Evolutionary conservation across 176 grass and related monocot species (phyloP).

Genomic region (Musa troglodytarum): DNA sequence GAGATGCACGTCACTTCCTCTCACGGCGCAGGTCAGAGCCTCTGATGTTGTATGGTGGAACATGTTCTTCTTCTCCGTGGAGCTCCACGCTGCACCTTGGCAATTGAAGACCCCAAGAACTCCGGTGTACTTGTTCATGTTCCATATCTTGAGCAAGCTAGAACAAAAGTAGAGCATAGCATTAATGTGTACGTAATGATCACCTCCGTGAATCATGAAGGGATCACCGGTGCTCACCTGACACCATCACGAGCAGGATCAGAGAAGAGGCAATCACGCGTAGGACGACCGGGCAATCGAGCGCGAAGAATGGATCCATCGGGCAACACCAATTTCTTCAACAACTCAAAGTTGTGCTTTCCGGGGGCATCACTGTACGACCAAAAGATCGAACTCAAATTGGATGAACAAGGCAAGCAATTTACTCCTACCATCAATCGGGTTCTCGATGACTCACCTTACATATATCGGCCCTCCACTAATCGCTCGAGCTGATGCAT

Average conservation of each 20-base stretch:
- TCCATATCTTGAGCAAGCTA: constrained; percentile 97
- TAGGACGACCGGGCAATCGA: constrained; percentile 62
- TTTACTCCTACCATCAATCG: background rate
- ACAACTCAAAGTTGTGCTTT: constrained; percentile 78
- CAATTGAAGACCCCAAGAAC: constrained; percentile 90
- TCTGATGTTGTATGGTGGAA: constrained; percentile 52
- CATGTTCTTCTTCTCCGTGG: constrained; percentile 71
- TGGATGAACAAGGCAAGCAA: background rate
- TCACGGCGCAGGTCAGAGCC: constrained; percentile 47
- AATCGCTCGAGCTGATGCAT: constrained; percentile 79
- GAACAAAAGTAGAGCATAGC: background rate
- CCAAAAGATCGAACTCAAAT: background rate
- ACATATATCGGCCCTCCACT: constrained; percentile 86
- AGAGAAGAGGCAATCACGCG: constrained; percentile 72
- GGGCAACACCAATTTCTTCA: constrained; percentile 83
- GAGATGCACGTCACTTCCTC: constrained; percentile 54
- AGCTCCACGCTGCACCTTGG: constrained; percentile 94
- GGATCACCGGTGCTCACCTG: constrained; percentile 28
- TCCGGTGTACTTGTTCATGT: constrained; percentile 92
- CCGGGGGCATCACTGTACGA: constrained; percentile 66
- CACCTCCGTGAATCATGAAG: background rate
- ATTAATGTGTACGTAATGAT: background rate
- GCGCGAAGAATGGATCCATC: constrained; percentile 81
- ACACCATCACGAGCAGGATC: constrained; percentile 73
- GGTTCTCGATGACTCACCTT: constrained; percentile 28